These are phyloP conservation scores for Xylaria sp. DNA, from an alignment of 2,329 filamentous ascomycete genomes.

Conservation along the genomic window DNA sequence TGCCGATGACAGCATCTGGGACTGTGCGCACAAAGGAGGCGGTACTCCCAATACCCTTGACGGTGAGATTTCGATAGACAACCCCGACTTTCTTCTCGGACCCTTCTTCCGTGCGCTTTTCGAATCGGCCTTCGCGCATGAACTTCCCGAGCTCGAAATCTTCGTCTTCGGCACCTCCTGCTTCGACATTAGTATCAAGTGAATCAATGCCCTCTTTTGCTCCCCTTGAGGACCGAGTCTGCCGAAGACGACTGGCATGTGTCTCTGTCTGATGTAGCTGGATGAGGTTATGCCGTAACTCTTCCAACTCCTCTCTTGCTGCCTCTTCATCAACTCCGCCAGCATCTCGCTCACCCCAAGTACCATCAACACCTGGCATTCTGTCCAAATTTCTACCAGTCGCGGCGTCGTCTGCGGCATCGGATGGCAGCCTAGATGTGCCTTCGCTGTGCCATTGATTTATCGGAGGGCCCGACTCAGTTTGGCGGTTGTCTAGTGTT, in stretches of 20 bases:
- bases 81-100: conserved; percentile 83
- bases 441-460: conserved; percentile 45
- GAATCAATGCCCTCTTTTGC: conserved; percentile 25
- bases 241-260: conserved; percentile 44
- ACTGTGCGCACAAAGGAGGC: conserved; percentile 77
- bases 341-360: conserved; percentile 54
- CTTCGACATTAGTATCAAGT: conserved; percentile 46
- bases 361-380: conserved; percentile 42
- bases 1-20: conserved; percentile 78
- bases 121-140: conserved; percentile 78
- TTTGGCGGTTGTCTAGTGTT: conserved; percentile 49
- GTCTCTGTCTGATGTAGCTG: conserved; percentile 53
- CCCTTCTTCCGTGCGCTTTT: conserved; percentile 73
- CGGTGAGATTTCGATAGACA: conserved; percentile 79
- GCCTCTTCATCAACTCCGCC: conserved; percentile 51
- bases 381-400: conserved; percentile 15
- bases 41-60: conserved; percentile 75
- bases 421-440: conserved; percentile 26
- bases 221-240: conserved; percentile 28
- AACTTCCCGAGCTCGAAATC: conserved; percentile 77
- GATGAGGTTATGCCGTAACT: conserved; percentile 51
- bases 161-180: conserved; percentile 61
- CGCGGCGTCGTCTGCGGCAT: conserved; percentile 21
- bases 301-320: conserved; percentile 53
- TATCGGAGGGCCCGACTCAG: conserved; percentile 47